Percentiles rank a stretch among this genome's conserved stretches.
Evolutionary conservation across 2,329 filamentous ascomycete genomes (phyloP).

Genomic region (Cercospora janseana): DNA sequence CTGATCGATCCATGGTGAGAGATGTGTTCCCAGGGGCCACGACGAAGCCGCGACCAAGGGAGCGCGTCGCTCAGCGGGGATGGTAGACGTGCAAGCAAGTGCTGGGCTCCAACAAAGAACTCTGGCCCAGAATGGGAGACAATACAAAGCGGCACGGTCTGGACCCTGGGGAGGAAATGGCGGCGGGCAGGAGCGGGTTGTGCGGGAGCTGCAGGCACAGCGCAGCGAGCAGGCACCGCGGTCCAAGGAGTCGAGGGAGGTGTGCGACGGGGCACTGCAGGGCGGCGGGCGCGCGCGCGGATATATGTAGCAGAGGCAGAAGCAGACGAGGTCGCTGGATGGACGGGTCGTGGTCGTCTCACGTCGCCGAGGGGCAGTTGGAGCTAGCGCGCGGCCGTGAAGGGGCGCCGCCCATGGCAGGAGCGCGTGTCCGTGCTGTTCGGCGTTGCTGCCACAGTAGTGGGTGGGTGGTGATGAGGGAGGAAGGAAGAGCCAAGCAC

Average conservation of each 20-base stretch:
- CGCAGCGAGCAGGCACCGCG: not conserved
- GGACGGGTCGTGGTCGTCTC: not conserved
- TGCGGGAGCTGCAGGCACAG: constrained; percentile 1
- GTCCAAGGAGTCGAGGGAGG: not conserved
- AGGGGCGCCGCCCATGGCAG: not conserved
- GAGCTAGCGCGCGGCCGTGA: not conserved
- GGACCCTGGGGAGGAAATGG: not conserved
- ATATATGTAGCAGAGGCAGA: constrained; percentile 4
- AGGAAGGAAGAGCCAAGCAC: constrained; percentile 3
- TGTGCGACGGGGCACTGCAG: constrained; percentile 15
- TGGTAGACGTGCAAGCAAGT: not conserved
- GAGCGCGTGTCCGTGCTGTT: not conserved
- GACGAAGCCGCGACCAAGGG: not conserved
- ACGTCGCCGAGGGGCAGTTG: constrained; percentile 1
- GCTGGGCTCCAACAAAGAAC: not conserved
- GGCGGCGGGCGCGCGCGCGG: not conserved
- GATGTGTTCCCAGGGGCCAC: not conserved
- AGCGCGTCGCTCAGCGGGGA: not conserved
- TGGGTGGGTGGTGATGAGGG: not conserved
- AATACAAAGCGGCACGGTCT: constrained; percentile 1
- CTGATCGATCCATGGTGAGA: constrained; percentile 21
- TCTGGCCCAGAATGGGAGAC: not conserved
- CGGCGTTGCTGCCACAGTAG: constrained; percentile 2
- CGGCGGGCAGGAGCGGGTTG: not conserved
- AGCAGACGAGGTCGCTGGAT: too few species aligned